Evolutionary conservation across 495 filamentous ascomycete species (phyloP), one percentile per base, ranked within the genome.

Genomic region (Aspergillus egyptiacus): DNA sequence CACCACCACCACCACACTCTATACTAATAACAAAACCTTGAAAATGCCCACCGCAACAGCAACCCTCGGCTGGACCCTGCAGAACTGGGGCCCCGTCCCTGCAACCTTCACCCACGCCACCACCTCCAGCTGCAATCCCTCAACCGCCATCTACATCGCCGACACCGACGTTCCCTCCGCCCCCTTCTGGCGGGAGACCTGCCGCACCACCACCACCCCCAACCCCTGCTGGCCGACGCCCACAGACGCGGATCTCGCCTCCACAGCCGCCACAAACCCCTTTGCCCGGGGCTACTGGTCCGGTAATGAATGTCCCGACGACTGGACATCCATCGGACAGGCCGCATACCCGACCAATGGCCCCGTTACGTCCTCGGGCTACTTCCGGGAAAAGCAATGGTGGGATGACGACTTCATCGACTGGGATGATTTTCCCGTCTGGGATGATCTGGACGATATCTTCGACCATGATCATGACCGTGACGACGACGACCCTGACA

Each of bases 41-140:
- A 46, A 2, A 13, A 48, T 48, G 46, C 46, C 46, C 2, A n/a
- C 46, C 23, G 46, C 23, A 19, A 40, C 46, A 6, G 17, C 46
- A 23, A 49, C 46, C 15, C 33, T 49, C 25, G 46, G 46, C 35
- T 49, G 46, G 46, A 39, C 35, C 3, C 35, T 49, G 1, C 15
- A 5, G n/a, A 49, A 49, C 25, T 49, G 46, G 46, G 46, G 46
- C 14, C 27, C 46, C 1, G 23, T 17, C 1, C 46, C 46, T 0
- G 2, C 23, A 15, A 49, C 35, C 3, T 40, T 10, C 14, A 28
- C 35, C 3, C 5, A 9, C 1, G 6, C 34, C 6, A 2, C 33
- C 28, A 2, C 28, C 9, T 31, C 4, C 27, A 19, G 27, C 35
- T 48, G 46, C 46, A 48, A 23, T 11, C 19, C 7, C 22, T 31